Conservation (phyloP, 2,329 filamentous ascomycete species). For the Blastomyces emzantsi region DNA sequence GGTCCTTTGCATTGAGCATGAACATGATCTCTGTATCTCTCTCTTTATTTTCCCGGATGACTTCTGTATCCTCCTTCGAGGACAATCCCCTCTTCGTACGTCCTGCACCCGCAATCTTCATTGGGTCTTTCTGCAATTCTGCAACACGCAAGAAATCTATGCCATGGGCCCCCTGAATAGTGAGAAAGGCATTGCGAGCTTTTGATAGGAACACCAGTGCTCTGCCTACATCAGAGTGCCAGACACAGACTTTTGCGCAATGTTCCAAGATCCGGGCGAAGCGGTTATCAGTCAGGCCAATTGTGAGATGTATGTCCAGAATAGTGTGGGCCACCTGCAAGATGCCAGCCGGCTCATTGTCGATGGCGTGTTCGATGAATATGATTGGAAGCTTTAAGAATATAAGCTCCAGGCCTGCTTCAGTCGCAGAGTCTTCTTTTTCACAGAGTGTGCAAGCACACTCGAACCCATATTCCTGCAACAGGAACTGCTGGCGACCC, state of each 20-base stretch:
- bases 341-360: conserved; percentile 14
- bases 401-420: conserved; percentile 13
- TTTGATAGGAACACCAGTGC: conserved; percentile 17
- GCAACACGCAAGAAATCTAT: conserved; percentile 10
- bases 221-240: conserved; percentile 21
- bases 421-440: conserved; percentile 10
- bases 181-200: conserved; percentile 13
- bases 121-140: conserved; percentile 10
- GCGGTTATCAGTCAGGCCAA: conserved; percentile 15
- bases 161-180: conserved; percentile 14
- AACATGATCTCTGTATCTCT: conserved; percentile 15
- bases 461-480: conserved; percentile 18
- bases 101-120: conserved; percentile 16
- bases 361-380: conserved; percentile 8
- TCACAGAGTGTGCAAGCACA: conserved; percentile 22
- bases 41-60: conserved; percentile 1
- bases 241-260: conserved; percentile 20
- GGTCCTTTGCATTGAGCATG: conserved; percentile 14
- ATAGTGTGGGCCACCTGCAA: conserved; percentile 15
- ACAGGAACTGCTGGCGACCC: conserved; percentile 14
- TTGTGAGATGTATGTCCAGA: conserved; percentile 3
- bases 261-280: conserved; percentile 16
- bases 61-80: conserved; percentile 2
- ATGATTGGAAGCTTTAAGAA: conserved; percentile 10
- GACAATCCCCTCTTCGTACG: conserved; percentile 16